Evolutionary conservation across 345 rosid species (phyloP).

Genomic region (Murraya paniculata): DNA sequence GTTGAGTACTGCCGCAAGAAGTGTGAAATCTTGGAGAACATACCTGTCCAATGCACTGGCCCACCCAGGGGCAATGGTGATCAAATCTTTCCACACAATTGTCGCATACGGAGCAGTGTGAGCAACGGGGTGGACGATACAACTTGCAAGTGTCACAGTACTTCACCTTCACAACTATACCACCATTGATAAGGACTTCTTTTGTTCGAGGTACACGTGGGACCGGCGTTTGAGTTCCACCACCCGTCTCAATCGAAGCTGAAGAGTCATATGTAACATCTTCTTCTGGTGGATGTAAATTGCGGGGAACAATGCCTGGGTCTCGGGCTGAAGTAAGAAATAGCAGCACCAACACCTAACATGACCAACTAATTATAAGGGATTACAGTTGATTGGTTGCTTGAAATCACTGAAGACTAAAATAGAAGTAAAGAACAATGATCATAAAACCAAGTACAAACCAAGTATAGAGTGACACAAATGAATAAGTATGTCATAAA

Average conservation of each 20-base stretch:
- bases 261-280: conserved; percentile 33
- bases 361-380: conserved; percentile 13
- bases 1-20: background rate
- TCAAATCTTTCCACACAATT: conserved; percentile 57
- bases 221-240: conserved; percentile 38
- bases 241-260: conserved; percentile 24
- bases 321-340: conserved; percentile 48
- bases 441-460: background rate
- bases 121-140: conserved; percentile 59
- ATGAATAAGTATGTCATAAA: background rate
- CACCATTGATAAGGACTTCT: conserved; percentile 35
- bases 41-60: conserved; percentile 65
- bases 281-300: conserved; percentile 46
- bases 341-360: conserved; percentile 46
- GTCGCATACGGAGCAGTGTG: conserved; percentile 59
- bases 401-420: background rate
- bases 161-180: conserved; percentile 34
- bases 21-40: background rate
- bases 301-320: conserved; percentile 57
- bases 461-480: background rate
- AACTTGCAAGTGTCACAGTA: conserved; percentile 55
- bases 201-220: conserved; percentile 34
- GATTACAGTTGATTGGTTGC: conserved; percentile 5
- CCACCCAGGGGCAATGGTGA: conserved; percentile 65
- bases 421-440: background rate